Percentiles rank a stretch among this genome's conserved stretches.
phyloP scores from a whole-genome alignment of 768 basidiomycete genomes.

The Mrakia hoshinonis region DNA sequence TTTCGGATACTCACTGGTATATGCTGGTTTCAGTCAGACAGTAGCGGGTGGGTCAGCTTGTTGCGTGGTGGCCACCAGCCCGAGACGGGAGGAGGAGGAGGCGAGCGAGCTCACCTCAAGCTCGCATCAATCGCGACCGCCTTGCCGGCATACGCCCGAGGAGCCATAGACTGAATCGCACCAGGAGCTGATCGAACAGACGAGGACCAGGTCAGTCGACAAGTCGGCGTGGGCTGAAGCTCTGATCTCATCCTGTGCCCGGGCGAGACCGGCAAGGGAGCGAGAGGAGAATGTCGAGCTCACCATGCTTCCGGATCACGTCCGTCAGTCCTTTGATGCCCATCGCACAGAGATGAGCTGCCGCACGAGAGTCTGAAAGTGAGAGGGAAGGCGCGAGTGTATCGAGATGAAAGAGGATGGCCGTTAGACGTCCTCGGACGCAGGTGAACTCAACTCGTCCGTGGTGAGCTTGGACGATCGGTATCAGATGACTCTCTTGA shows the following conservation, averaged over 20 bases:
- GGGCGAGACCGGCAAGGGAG: too few species aligned
- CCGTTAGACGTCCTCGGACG: too few species aligned
- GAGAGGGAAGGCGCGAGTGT: not conserved
- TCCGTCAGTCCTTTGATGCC: conserved; percentile 10
- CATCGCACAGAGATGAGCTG: not conserved
- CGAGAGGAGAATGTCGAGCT: not conserved
- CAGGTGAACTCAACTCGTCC: too few species aligned
- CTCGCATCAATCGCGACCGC: conserved; percentile 84
- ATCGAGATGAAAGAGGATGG: too few species aligned
- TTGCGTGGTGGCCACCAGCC: conserved; percentile 48
- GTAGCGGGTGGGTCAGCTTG: not conserved
- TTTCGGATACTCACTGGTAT: conserved; percentile 44
- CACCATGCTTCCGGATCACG: conserved; percentile 7
- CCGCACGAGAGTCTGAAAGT: not conserved
- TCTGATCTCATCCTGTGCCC: too few species aligned
- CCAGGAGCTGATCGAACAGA: not conserved
- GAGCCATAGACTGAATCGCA: not conserved
- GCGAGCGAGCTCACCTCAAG: conserved; percentile 34
- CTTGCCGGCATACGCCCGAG: not conserved
- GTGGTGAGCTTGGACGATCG: too few species aligned
- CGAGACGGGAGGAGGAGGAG: conserved; percentile 37
- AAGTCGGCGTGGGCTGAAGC: not conserved
- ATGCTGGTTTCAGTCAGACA: conserved; percentile 46
- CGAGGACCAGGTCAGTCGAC: too few species aligned
- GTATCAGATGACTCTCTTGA: too few species aligned